These are phyloP conservation scores for Adansonia rubrostipa DNA, from an alignment of 441 rosid species.

Conservation along the genomic window DNA sequence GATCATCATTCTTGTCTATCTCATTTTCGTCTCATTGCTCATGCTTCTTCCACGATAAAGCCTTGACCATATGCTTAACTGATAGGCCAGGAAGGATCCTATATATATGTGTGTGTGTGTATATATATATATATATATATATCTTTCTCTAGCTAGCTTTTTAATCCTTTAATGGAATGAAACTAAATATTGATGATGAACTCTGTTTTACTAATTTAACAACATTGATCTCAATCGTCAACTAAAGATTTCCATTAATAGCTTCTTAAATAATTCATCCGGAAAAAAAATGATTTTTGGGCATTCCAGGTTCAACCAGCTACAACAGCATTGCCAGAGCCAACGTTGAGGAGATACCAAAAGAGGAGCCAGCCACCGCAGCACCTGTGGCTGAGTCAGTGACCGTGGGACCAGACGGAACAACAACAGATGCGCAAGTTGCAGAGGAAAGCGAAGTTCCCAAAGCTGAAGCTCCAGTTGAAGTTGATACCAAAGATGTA, in stretches of 20 bases:
- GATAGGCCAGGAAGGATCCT: not conserved
- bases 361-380: conserved; percentile 45
- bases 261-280: too few relatives aligned
- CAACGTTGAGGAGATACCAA: conserved; percentile 40
- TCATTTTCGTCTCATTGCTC: not conserved
- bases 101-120: not conserved
- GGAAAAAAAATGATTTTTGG: not conserved
- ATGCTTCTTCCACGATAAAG: not conserved
- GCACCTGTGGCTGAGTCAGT: conserved; percentile 30
- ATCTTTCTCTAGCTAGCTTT: not conserved
- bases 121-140: not conserved
- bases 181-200: not conserved
- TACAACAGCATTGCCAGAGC: conserved; percentile 45
- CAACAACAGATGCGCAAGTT: conserved; percentile 29
- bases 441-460: conserved; percentile 35
- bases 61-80: not conserved
- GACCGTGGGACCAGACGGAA: conserved; percentile 34
- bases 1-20: not conserved
- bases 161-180: not conserved
- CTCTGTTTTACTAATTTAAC: not conserved
- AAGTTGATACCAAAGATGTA: conserved; percentile 50
- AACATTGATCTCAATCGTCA: not conserved
- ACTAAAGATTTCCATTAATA: not conserved
- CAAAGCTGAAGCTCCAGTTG: conserved; percentile 27
- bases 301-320: conserved; percentile 46